phyloP scores from a whole-genome alignment of 2,329 filamentous ascomycete genomes.

The Endothia cerciana region DNA sequence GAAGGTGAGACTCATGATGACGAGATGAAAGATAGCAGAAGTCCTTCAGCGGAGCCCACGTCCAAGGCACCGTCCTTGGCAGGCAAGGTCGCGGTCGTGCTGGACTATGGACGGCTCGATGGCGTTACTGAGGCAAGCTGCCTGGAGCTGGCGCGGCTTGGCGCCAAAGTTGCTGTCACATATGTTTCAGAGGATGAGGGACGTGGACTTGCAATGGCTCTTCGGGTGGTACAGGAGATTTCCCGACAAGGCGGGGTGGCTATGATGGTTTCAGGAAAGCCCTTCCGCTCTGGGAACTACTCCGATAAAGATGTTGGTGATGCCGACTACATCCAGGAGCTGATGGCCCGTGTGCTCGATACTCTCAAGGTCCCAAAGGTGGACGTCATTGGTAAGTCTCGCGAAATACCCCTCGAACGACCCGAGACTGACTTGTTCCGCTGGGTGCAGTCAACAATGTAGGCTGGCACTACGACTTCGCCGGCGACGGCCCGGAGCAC shows the following conservation, averaged over 20 bases:
- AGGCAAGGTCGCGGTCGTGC: not conserved
- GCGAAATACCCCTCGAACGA: not conserved
- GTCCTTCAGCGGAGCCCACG: too few species aligned
- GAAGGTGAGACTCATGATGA: not conserved
- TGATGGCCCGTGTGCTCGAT: not conserved
- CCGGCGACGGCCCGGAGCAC: not conserved
- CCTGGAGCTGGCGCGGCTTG: conserved; percentile 2
- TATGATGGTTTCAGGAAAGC: not conserved
- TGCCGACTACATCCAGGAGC: not conserved
- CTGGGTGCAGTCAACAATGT: conserved; percentile 7
- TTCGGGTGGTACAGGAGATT: not conserved
- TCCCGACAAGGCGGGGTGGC: not conserved
- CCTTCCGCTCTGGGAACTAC: conserved; percentile 2
- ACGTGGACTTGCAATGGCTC: not conserved
- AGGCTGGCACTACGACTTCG: not conserved
- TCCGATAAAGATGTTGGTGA: not conserved
- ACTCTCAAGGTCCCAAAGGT: too few species aligned
- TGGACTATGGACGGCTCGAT: conserved; percentile 1
- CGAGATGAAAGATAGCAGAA: not conserved
- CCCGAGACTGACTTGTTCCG: not conserved
- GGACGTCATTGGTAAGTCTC: too few species aligned
- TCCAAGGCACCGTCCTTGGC: not conserved
- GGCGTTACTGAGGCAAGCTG: conserved; percentile 11
- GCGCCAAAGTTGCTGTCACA: conserved; percentile 7
- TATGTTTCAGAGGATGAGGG: not conserved